Conservation (phyloP, 192 early-diverging fungal species). For the Geosiphon pyriformis region DNA sequence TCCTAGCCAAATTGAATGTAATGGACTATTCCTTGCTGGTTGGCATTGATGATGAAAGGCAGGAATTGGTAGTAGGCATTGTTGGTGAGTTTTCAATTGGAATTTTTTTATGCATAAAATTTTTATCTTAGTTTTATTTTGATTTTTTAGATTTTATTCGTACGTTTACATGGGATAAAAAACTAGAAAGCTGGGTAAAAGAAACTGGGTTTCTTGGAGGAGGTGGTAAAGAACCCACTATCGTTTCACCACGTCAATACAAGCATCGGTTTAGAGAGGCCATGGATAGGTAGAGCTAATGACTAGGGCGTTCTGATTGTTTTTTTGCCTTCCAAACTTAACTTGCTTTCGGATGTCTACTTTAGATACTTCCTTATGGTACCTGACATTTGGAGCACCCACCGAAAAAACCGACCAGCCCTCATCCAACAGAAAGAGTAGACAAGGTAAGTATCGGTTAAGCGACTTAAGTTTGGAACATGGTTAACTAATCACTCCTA, state of each 20-base stretch:
- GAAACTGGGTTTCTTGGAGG: constrained; percentile 89
- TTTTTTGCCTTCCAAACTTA: background rate
- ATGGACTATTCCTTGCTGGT: constrained; percentile 98
- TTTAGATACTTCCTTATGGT: constrained; percentile 75
- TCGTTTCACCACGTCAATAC: constrained; percentile 93
- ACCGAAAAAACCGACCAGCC: background rate
- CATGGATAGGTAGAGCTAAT: constrained; percentile 82
- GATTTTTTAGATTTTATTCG: constrained; percentile 78
- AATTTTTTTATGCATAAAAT: background rate
- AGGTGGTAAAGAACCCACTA: constrained; percentile 88
- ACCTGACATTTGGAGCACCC: constrained; percentile 48
- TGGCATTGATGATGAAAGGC: constrained; percentile 79
- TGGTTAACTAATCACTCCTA: too few relatives aligned
- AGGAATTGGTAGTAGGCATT: constrained; percentile 94
- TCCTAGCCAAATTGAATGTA: constrained; percentile 88
- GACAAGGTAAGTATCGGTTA: too few relatives aligned
- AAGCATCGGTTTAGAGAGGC: constrained; percentile 88
- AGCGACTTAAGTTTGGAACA: too few relatives aligned
- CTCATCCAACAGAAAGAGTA: background rate
- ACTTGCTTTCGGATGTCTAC: background rate
- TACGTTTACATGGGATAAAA: constrained; percentile 99
- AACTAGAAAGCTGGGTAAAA: constrained; percentile 97
- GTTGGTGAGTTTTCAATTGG: constrained; percentile 57
- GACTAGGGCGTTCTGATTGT: too few relatives aligned
- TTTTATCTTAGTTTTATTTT: background rate